Conservation (phyloP, 2,329 filamentous ascomycete species). For the Zasmidium cellare region DNA sequence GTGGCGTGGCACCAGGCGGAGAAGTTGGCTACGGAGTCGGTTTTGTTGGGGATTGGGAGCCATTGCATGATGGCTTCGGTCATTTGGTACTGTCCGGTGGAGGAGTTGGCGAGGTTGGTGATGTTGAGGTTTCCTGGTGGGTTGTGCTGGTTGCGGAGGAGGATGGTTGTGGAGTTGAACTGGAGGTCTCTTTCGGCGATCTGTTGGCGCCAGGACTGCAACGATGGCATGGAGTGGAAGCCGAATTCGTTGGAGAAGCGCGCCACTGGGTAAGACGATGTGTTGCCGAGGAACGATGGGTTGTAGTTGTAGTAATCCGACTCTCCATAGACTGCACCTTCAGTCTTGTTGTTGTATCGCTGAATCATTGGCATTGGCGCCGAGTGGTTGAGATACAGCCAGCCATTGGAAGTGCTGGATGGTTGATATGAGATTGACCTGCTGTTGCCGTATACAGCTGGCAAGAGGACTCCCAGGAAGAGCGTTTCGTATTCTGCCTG, state of each 20-base stretch:
- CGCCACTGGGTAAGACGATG: constrained; percentile 57
- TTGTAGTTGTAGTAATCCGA: constrained; percentile 60
- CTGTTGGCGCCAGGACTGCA: constrained; percentile 59
- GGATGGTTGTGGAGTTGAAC: constrained; percentile 59
- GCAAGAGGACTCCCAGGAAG: constrained; percentile 57
- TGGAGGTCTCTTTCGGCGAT: constrained; percentile 52
- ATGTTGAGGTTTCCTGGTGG: constrained; percentile 52
- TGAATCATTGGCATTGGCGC: constrained; percentile 51
- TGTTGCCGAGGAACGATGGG: constrained; percentile 54
- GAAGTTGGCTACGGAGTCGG: constrained; percentile 58
- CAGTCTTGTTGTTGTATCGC: constrained; percentile 56
- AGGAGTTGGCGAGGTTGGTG: constrained; percentile 46
- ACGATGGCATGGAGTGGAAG: constrained; percentile 62
- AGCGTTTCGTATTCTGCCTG: constrained; percentile 58
- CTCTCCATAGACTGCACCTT: constrained; percentile 59
- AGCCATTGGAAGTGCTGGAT: constrained; percentile 62
- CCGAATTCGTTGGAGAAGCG: constrained; percentile 66
- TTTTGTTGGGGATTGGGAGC: constrained; percentile 58
- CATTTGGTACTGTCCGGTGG: constrained; percentile 58
- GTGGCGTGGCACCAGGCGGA: constrained; percentile 62
- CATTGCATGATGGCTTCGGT: constrained; percentile 56
- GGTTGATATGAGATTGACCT: constrained; percentile 62
- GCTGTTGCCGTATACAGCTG: constrained; percentile 59
- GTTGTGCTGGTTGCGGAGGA: constrained; percentile 62
- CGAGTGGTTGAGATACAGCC: constrained; percentile 55